Evolutionary conservation across 2,329 filamentous ascomycete species (phyloP).

Genomic region (Aureobasidium sp.): DNA sequence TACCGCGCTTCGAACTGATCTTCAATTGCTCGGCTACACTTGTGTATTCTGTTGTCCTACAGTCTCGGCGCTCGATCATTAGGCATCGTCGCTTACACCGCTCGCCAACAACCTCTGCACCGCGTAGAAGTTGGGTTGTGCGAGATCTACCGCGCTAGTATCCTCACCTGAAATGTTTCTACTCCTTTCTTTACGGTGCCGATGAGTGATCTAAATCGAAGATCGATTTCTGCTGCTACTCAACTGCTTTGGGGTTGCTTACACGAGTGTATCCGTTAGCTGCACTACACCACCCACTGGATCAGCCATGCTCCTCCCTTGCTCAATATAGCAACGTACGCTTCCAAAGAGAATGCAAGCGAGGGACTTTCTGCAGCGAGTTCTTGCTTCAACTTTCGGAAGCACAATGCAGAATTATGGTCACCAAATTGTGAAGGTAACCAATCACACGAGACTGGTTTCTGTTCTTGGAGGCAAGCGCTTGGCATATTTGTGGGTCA

Average conservation of each 20-base stretch:
- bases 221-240: no score
- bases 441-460: neutral
- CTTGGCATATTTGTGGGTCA: neutral
- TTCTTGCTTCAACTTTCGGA: neutral
- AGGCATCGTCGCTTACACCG: neutral
- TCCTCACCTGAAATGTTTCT: neutral
- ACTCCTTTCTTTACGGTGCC: neutral
- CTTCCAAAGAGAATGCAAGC: neutral
- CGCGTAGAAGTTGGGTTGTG: neutral
- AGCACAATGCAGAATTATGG: neutral
- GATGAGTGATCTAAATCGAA: neutral
- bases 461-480: neutral
- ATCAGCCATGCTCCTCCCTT: neutral
- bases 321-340: neutral
- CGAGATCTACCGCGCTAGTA: neutral
- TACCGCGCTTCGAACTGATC: neutral
- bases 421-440: neutral
- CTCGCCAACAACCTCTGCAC: neutral
- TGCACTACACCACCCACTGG: neutral
- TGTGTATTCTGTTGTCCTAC: neutral
- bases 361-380: neutral
- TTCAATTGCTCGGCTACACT: neutral
- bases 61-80: neutral
- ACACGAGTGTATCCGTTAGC: neutral
- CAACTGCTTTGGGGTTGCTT: neutral